Base-by-base conservation (phyloP, 2,329 filamentous ascomycete genomes). In the Dothideomycetes sp. region DNA sequence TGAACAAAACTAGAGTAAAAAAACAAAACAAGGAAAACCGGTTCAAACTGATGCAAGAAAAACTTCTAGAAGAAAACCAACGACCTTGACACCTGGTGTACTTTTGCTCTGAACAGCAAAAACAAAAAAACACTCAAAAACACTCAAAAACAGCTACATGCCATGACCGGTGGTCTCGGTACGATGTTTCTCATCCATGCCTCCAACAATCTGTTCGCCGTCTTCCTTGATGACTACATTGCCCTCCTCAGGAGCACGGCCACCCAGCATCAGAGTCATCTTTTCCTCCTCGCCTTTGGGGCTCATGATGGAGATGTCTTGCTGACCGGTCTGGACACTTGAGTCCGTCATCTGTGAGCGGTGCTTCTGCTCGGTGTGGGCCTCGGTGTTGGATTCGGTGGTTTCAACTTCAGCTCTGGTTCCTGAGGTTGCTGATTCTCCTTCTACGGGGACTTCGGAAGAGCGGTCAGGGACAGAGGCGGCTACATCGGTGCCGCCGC, bases 221-320 rank as follows among this genome's bases (percentile, higher is more conserved):
- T 57, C 51, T 9, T 9, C 17, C 40, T 51, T 51, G 15, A 60
- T 50, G 5, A 59, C 50, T 11, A 60, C 56, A 36, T 52, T 54
- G 5, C 59, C 57, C 33, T 58, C 53, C 19, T 57, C 50, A 3
- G 43, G 46, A 7, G 54, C 57, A 17, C 48, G 49, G 8, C 50
- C 58, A 16, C 53, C 58, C 2, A 56, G 44, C 43, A 47, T 53
- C 16, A 52, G 45, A 25, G 54, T 60, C 33, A 53, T 38, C 19
- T 50, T 53, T 31, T 56, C 51, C 18, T 49, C 39, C 16, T 52
- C 50, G 5, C 51, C 55, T 6, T 43, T 47, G 4, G 47, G 47
- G 28, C 44, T 47, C 27, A 39, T 45, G 19, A 56, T 49, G 18
- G 41, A 45, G 12, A 56, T 47, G 24, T 53, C 48, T 25, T 46